phyloP scores from a whole-genome alignment of 768 basidiomycete genomes.

The Hygrocybe punicea region DNA sequence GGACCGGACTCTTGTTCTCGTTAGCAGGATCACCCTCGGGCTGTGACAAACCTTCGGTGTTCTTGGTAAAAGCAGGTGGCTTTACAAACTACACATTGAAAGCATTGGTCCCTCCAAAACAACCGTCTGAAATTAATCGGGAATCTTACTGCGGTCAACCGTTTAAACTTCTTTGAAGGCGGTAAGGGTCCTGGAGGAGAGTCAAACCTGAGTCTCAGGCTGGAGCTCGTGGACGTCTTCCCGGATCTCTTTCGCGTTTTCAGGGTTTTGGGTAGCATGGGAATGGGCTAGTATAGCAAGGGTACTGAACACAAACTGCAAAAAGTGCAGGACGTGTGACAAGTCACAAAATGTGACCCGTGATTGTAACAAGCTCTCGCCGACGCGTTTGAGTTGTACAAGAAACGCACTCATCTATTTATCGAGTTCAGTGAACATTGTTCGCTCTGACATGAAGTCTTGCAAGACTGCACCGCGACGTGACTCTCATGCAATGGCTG shows the following conservation, averaged over 20 bases:
- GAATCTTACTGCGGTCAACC: slow-evolving; percentile 23
- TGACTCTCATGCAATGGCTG: slow-evolving; percentile 64
- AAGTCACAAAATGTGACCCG: too few species aligned
- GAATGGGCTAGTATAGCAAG: too few species aligned
- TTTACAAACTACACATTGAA: slow-evolving; percentile 3
- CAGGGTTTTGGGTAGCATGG: too few species aligned
- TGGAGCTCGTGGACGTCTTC: too few species aligned
- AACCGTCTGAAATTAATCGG: background rate
- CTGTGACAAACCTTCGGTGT: background rate
- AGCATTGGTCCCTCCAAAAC: background rate
- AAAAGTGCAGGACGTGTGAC: too few species aligned
- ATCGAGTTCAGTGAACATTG: background rate
- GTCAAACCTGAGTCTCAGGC: background rate
- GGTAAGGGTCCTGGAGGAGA: background rate
- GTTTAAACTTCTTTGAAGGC: slow-evolving; percentile 17
- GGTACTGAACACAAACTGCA: too few species aligned
- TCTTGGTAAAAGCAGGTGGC: background rate
- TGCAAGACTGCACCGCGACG: slow-evolving; percentile 24
- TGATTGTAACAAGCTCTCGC: too few species aligned
- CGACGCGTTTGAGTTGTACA: too few species aligned
- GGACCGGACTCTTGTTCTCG: slow-evolving; percentile 27
- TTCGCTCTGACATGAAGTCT: background rate
- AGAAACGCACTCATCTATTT: background rate
- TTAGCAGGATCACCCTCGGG: slow-evolving; percentile 12
- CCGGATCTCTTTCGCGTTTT: too few species aligned